Evolutionary conservation across 495 filamentous ascomycete genomes (phyloP).

Genomic region (Annulohypoxylon maeteangense): DNA sequence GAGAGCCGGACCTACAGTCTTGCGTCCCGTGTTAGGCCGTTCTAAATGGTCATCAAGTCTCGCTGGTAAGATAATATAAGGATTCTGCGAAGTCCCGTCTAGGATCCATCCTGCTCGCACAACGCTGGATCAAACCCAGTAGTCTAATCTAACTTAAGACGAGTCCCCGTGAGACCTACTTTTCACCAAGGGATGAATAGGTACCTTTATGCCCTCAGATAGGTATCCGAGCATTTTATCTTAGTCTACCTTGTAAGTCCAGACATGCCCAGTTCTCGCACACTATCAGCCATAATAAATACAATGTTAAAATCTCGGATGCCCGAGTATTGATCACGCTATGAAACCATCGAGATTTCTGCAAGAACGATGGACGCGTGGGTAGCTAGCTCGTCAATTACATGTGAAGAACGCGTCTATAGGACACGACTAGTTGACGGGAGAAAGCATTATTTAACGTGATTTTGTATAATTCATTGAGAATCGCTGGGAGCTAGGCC

Average conservation of each 20-base stretch:
- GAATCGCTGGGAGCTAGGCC: not conserved
- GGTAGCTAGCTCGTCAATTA: not conserved
- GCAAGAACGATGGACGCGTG: not conserved
- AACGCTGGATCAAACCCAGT: not conserved
- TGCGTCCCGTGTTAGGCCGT: not conserved
- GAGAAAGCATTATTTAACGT: too few species aligned
- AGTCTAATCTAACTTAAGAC: conserved; percentile 19
- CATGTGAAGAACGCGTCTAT: not conserved
- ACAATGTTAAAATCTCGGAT: not conserved
- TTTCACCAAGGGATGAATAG: not conserved
- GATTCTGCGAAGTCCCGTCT: not conserved
- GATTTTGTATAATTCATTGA: not conserved
- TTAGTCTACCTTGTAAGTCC: not conserved
- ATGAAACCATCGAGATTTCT: not conserved
- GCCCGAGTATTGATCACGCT: not conserved
- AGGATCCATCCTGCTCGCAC: not conserved
- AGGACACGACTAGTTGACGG: not conserved
- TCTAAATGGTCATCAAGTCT: not conserved
- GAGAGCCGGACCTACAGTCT: not conserved
- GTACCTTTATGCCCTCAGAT: not conserved
- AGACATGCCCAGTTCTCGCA: not conserved
- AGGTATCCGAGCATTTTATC: not conserved
- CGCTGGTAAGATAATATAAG: not conserved
- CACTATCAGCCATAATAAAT: not conserved
- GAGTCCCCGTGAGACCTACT: not conserved